Percentiles rank a stretch among this genome's conserved stretches.
Evolutionary conservation across 2,329 filamentous ascomycete species (phyloP).

Genomic region (Penicillium sumatraense): DNA sequence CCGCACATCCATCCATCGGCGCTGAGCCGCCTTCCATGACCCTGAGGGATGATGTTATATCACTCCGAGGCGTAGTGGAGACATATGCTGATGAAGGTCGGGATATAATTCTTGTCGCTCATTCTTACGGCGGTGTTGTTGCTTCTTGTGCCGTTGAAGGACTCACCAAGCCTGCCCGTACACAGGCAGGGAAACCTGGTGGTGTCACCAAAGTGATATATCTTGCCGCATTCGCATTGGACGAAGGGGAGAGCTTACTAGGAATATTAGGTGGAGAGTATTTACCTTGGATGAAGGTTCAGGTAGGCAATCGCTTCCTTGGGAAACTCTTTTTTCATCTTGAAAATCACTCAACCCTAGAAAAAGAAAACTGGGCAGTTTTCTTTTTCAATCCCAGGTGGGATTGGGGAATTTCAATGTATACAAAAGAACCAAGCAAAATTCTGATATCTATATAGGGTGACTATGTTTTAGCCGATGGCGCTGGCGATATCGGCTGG

Average conservation of each 20-base stretch:
- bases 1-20: slow-evolving; percentile 34
- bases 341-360: too few species aligned
- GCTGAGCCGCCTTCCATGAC: slow-evolving; percentile 38
- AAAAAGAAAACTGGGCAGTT: too few species aligned
- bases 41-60: slow-evolving; percentile 41
- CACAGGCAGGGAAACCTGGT: slow-evolving; percentile 29
- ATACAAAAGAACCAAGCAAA: not conserved
- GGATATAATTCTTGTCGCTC: slow-evolving; percentile 34
- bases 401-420: not conserved
- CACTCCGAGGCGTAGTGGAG: slow-evolving; percentile 15
- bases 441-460: slow-evolving; percentile 8
- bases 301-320: slow-evolving; percentile 16
- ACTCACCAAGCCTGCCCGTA: slow-evolving; percentile 27
- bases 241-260: slow-evolving; percentile 37
- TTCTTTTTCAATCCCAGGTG: too few species aligned
- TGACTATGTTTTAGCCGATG: slow-evolving; percentile 20
- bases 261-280: slow-evolving; percentile 30
- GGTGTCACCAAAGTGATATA: slow-evolving; percentile 37
- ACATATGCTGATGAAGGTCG: slow-evolving; percentile 33
- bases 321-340: not conserved
- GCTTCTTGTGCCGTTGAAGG: slow-evolving; percentile 35
- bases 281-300: slow-evolving; percentile 26
- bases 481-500: slow-evolving; percentile 25
- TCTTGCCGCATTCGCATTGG: slow-evolving; percentile 42
- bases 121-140: slow-evolving; percentile 43